Evolutionary conservation across 1,139 yeast species (phyloP).

Genomic region (Pneumocystis carinii): DNA sequence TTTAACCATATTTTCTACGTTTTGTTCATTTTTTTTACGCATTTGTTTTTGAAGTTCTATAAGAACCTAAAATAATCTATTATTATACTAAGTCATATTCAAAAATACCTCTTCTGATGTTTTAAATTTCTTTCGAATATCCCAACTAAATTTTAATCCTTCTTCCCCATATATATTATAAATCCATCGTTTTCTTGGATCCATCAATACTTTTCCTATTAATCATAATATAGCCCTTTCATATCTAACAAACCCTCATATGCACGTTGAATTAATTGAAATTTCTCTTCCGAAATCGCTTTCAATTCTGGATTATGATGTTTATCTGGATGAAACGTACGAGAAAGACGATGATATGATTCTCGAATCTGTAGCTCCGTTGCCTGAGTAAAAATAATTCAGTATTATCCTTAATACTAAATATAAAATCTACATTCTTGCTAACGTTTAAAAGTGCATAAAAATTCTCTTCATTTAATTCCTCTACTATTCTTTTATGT

Average conservation of each 20-base stretch:
- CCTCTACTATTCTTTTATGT: neutral
- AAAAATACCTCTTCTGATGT: conserved; percentile 7
- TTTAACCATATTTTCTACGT: conserved; percentile 8
- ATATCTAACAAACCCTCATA: neutral
- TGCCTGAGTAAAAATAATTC: conserved; percentile 2
- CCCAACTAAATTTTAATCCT: conserved; percentile 1
- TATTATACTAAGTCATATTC: neutral
- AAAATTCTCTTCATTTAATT: neutral
- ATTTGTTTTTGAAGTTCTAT: conserved; percentile 2
- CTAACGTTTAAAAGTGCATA: neutral
- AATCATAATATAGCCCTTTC: neutral
- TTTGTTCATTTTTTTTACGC: conserved; percentile 6
- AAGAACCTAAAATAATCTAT: neutral
- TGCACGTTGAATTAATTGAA: conserved; percentile 6
- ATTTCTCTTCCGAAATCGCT: conserved; percentile 4
- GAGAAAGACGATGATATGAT: conserved; percentile 8
- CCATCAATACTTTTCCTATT: neutral
- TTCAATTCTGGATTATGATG: conserved; percentile 2
- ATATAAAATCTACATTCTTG: neutral
- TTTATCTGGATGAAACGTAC: conserved; percentile 12
- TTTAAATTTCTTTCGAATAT: conserved; percentile 8
- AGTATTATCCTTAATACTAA: neutral
- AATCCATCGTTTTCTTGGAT: conserved; percentile 1
- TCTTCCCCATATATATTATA: conserved; percentile 1
- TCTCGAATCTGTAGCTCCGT: conserved; percentile 9